These are phyloP conservation scores for Abrus pulchellus DNA, from an alignment of 306 rosid species.

Conservation along the genomic window DNA sequence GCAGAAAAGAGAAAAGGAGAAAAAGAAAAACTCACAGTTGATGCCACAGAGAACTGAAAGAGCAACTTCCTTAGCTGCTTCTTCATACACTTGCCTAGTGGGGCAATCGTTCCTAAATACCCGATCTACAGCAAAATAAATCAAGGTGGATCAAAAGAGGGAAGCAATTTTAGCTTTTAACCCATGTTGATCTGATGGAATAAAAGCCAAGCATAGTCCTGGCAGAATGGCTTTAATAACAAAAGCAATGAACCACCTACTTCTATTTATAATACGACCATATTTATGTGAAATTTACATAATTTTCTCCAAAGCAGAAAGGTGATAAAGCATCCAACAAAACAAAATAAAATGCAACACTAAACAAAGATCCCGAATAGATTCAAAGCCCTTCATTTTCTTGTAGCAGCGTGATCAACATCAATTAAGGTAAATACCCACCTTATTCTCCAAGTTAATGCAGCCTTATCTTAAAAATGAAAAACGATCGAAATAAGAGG, in stretches of 20 bases:
- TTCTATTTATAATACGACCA: slow-evolving; percentile 26
- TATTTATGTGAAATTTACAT: slow-evolving; percentile 23
- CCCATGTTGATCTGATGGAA: slow-evolving; percentile 27
- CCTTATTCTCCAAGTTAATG: slow-evolving; percentile 33
- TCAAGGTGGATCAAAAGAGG: slow-evolving; percentile 49
- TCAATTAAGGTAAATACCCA: slow-evolving; percentile 25
- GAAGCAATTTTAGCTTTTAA: slow-evolving; percentile 19
- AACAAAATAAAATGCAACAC: slow-evolving; percentile 10
- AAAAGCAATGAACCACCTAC: slow-evolving; percentile 9
- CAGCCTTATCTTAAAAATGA: slow-evolving; percentile 23
- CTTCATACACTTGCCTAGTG: slow-evolving; percentile 87
- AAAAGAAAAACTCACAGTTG: slow-evolving; percentile 69
- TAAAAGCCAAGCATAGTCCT: slow-evolving; percentile 15
- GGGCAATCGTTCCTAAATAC: slow-evolving; percentile 77
- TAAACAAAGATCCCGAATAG: slow-evolving; percentile 20
- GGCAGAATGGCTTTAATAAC: slow-evolving; percentile 39
- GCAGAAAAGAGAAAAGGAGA: slow-evolving; percentile 20
- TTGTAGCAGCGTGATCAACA: slow-evolving; percentile 16
- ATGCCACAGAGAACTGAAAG: slow-evolving; percentile 90
- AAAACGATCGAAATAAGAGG: slow-evolving; percentile 20
- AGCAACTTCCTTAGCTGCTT: slow-evolving; percentile 91
- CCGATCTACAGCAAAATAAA: slow-evolving; percentile 65
- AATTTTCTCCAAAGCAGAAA: slow-evolving; percentile 38
- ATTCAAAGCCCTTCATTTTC: slow-evolving; percentile 27
- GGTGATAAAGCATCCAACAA: slow-evolving; percentile 9